phyloP scores from a whole-genome alignment of 169 alveolate genomes.

The Cryptosporidium viatorum region DNA sequence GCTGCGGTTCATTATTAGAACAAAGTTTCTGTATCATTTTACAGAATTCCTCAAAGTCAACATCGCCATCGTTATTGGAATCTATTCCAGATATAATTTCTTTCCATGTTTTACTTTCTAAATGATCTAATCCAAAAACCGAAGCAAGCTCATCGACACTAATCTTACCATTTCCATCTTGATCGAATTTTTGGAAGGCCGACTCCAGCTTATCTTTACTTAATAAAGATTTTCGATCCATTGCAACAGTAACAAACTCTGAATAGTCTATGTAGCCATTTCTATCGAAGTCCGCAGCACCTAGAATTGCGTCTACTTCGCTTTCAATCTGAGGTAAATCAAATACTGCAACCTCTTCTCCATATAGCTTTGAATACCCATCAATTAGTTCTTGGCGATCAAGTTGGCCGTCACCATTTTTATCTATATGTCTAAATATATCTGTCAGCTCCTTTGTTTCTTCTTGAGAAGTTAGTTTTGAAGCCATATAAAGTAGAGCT shows the following conservation, averaged over 20 bases:
- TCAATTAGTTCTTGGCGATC: slow-evolving; percentile 85
- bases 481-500: slow-evolving; percentile 87
- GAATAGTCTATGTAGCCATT: slow-evolving; percentile 94
- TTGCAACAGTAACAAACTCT: slow-evolving; percentile 89
- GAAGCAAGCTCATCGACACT: slow-evolving; percentile 80
- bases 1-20: not conserved
- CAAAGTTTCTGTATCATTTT: slow-evolving; percentile 82
- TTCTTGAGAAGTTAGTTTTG: slow-evolving; percentile 87
- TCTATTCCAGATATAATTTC: slow-evolving; percentile 82
- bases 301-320: slow-evolving; percentile 93
- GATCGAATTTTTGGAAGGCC: slow-evolving; percentile 85
- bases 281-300: slow-evolving; percentile 92
- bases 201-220: slow-evolving; percentile 83
- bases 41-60: slow-evolving; percentile 84
- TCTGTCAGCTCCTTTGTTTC: slow-evolving; percentile 88
- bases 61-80: slow-evolving; percentile 82
- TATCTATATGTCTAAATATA: slow-evolving; percentile 89
- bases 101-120: slow-evolving; percentile 80
- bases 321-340: slow-evolving; percentile 82
- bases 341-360: slow-evolving; percentile 73
- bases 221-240: slow-evolving; percentile 84
- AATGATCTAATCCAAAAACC: slow-evolving; percentile 80
- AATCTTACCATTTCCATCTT: slow-evolving; percentile 86
- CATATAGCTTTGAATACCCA: slow-evolving; percentile 83
- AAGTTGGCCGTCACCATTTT: slow-evolving; percentile 89